phyloP scores from a whole-genome alignment of 1,139 yeast species.

The Kluyveromyces sp. region DNA sequence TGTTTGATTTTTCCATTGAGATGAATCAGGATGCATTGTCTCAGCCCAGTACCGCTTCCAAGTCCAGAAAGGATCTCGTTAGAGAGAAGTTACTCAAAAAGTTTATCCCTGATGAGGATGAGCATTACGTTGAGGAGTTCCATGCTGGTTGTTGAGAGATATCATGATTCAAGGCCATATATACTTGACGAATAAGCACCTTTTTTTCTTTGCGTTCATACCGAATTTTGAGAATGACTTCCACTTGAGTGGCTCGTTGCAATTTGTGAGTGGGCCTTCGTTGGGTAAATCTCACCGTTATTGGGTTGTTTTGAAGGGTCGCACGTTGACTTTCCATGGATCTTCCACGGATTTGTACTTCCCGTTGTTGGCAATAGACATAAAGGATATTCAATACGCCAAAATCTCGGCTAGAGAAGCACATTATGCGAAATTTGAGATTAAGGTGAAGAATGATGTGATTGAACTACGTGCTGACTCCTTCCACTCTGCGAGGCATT shows the following conservation, averaged over 20 bases:
- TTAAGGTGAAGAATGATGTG: slow-evolving; percentile 50
- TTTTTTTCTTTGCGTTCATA: slow-evolving; percentile 75
- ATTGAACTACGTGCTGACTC: slow-evolving; percentile 71
- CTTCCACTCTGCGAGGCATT: slow-evolving; percentile 60
- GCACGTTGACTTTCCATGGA: slow-evolving; percentile 60
- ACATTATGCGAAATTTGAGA: slow-evolving; percentile 35
- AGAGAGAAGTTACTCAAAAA: slow-evolving; percentile 30
- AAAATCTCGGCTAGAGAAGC: slow-evolving; percentile 11
- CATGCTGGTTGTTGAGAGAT: slow-evolving; percentile 76
- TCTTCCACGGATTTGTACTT: slow-evolving; percentile 75
- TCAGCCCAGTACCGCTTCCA: slow-evolving; percentile 12
- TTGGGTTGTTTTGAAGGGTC: slow-evolving; percentile 75
- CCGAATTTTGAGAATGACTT: slow-evolving; percentile 39
- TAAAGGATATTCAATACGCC: slow-evolving; percentile 47
- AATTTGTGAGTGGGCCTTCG: slow-evolving; percentile 4
- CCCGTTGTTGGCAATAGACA: slow-evolving; percentile 69
- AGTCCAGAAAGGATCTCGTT: slow-evolving; percentile 30
- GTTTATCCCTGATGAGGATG: slow-evolving; percentile 41
- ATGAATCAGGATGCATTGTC: slow-evolving; percentile 11
- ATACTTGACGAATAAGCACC: slow-evolving; percentile 55
- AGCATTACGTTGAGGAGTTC: slow-evolving; percentile 47
- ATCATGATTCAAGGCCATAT: slow-evolving; percentile 82
- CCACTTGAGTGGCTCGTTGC: slow-evolving; percentile 28
- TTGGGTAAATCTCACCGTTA: slow-evolving; percentile 33
- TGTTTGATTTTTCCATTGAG: slow-evolving; percentile 11